Conservation (phyloP, 1,284 basidiomycete genomes). For the Fomitopsis schrenkii region DNA sequence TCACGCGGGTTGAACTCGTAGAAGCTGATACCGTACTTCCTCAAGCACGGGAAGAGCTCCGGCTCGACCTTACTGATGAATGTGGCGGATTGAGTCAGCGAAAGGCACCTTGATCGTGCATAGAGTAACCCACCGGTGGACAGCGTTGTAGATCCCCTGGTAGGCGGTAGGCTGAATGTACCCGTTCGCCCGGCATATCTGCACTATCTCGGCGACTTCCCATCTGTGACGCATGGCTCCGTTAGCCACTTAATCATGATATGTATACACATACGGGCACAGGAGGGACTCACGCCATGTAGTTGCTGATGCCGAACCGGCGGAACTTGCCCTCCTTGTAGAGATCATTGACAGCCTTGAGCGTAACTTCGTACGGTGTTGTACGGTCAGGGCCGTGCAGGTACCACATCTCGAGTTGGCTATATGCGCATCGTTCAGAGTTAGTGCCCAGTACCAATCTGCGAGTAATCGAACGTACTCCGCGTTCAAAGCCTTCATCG, state of each 20-base stretch:
- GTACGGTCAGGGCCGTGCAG: slow-evolving; percentile 52
- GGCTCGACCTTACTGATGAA: slow-evolving; percentile 40
- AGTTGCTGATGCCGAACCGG: slow-evolving; percentile 52
- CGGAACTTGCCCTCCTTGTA: slow-evolving; percentile 44
- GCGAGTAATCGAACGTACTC: slow-evolving; percentile 31
- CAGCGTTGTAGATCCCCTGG: slow-evolving; percentile 60
- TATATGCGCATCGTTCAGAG: slow-evolving; percentile 2
- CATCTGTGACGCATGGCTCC: slow-evolving; percentile 24
- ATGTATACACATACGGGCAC: neutral
- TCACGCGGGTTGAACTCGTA: slow-evolving; percentile 51
- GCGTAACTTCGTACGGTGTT: slow-evolving; percentile 42
- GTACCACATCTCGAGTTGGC: slow-evolving; percentile 45
- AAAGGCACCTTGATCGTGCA: neutral
- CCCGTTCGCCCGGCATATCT: slow-evolving; percentile 48
- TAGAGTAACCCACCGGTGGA: slow-evolving; percentile 33
- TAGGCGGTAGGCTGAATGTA: slow-evolving; percentile 66
- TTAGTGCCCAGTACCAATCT: neutral
- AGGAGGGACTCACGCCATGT: slow-evolving; percentile 29
- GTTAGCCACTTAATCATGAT: no score
- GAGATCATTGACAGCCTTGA: slow-evolving; percentile 44
- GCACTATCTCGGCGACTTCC: slow-evolving; percentile 66
- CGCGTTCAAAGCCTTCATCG: slow-evolving; percentile 41
- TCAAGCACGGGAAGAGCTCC: slow-evolving; percentile 60
- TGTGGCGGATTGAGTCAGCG: neutral
- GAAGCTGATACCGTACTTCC: slow-evolving; percentile 59